Conservation (phyloP, 345 rosid genomes). For the Gossypium arboreum region DNA sequence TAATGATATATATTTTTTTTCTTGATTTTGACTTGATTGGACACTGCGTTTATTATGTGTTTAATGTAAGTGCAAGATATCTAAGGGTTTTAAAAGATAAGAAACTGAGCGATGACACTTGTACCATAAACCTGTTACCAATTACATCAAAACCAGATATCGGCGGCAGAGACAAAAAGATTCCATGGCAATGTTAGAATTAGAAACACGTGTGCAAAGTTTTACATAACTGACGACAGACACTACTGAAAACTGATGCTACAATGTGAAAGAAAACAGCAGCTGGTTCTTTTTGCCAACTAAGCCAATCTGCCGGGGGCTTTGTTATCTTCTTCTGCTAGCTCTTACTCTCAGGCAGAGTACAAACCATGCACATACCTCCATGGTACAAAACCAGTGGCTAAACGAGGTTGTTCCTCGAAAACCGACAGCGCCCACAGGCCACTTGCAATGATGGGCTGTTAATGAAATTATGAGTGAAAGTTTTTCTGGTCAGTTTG, state of each 20-base stretch:
- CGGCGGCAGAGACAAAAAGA: not conserved
- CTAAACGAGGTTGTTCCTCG: not conserved
- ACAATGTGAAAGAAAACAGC: not conserved
- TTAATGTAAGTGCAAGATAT: too few relatives aligned
- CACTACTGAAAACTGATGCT: not conserved
- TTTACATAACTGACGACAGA: not conserved
- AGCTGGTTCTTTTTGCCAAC: not conserved
- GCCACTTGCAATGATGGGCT: not conserved
- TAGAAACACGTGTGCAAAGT: not conserved
- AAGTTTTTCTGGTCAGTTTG: too few relatives aligned
- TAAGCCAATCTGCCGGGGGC: not conserved
- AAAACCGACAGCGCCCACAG: constrained; percentile 5
- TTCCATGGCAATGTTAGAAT: not conserved
- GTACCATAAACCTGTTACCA: too few relatives aligned
- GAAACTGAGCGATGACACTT: too few relatives aligned
- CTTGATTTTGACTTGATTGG: too few relatives aligned
- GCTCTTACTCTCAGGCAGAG: constrained; percentile 1
- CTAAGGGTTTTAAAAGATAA: too few relatives aligned
- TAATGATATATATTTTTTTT: too few relatives aligned
- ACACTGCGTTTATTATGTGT: too few relatives aligned
- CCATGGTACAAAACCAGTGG: not conserved
- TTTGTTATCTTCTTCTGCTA: not conserved
- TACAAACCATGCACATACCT: not conserved
- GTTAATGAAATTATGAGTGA: too few relatives aligned
- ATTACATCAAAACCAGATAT: not conserved